These are phyloP conservation scores for Hyaloscypha bicolor DNA, from an alignment of 495 filamentous ascomycete species.

Conservation along the genomic window DNA sequence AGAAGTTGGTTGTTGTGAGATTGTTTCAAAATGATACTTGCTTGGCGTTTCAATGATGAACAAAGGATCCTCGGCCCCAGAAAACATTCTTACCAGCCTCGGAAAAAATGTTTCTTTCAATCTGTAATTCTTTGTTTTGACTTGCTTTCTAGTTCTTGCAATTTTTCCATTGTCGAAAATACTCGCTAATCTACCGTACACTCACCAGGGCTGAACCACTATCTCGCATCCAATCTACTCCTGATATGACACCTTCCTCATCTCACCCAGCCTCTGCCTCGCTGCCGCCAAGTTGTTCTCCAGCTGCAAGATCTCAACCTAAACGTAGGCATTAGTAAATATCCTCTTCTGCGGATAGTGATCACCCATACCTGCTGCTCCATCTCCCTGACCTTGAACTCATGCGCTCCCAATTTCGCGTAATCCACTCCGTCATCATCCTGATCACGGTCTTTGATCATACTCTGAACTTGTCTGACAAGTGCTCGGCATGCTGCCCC, in stretches of 20 bases:
- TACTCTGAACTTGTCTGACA: conserved; percentile 90
- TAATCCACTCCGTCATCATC: conserved; percentile 92
- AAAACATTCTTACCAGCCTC: too few species aligned
- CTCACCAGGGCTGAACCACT: neutral
- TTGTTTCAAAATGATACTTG: too few species aligned
- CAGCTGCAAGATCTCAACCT: conserved; percentile 97
- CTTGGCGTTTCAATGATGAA: too few species aligned
- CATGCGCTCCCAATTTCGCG: conserved; percentile 79
- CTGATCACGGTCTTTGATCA: conserved; percentile 82
- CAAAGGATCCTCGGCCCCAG: too few species aligned
- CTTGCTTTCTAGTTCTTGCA: neutral
- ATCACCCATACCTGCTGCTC: conserved; percentile 82
- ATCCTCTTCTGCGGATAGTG: neutral
- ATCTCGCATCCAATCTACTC: conserved; percentile 18
- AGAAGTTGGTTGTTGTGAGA: too few species aligned
- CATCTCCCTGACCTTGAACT: conserved; percentile 99
- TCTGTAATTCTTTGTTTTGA: neutral
- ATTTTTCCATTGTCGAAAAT: neutral
- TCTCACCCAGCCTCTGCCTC: conserved; percentile 85
- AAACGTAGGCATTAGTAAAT: conserved; percentile 27
- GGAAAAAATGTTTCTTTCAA: too few species aligned
- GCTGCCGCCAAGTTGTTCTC: conserved; percentile 86
- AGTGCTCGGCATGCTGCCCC: conserved; percentile 83
- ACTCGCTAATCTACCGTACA: neutral
- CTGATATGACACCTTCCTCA: conserved; percentile 98